Base-by-base conservation (phyloP, 2,329 filamentous ascomycete genomes). In the Whalleya microplaca region DNA sequence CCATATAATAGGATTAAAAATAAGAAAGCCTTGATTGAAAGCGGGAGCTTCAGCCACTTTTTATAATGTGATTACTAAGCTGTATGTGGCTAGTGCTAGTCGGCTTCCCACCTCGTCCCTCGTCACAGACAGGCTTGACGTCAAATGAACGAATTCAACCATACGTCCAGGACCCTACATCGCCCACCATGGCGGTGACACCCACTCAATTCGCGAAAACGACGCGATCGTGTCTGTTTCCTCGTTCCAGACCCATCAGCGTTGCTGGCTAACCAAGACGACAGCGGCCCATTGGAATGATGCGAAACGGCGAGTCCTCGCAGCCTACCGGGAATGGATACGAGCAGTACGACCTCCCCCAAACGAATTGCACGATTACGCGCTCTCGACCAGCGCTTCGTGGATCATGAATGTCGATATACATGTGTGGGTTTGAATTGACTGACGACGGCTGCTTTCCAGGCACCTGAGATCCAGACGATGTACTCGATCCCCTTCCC, bases 401-500 rank as follows among this genome's bases (percentile, higher is more conserved):
- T 27, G 18, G 14, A 32, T 21, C n/a, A 41, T 27, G 2, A 19
- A 20, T 20, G 2, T 27, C n/a, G 27, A 48, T n/a, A 9, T n/a
- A 32, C 12, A 3, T 7, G 32, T 16, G 27, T 16, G 10, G 18
- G 10, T 12, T 3, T 3, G 10, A 5, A 3, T 2, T 40, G 7
- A 29, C 41, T 58, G 45, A 59, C 48, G 41, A 20, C 12, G 27
- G 51, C 9, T 48, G 12, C 45, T 40, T 41, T 51, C 44, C 73
- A 99, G 95, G 92, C 92, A 41, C 94, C 95, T 59, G 93, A 98
- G 75, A 94, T 99, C 72, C 95, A 98, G 77, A 90, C 87, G 61
- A 96, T 98, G 92, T 99, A 99, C 85, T 90, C 90, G 61, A 81
- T 99, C 71, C 91, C 91, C 73, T 85, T 96, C 72, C 92, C 94